These are phyloP conservation scores for Penicillium sp. DNA, from an alignment of 2,329 filamentous ascomycete species.

Conservation along the genomic window DNA sequence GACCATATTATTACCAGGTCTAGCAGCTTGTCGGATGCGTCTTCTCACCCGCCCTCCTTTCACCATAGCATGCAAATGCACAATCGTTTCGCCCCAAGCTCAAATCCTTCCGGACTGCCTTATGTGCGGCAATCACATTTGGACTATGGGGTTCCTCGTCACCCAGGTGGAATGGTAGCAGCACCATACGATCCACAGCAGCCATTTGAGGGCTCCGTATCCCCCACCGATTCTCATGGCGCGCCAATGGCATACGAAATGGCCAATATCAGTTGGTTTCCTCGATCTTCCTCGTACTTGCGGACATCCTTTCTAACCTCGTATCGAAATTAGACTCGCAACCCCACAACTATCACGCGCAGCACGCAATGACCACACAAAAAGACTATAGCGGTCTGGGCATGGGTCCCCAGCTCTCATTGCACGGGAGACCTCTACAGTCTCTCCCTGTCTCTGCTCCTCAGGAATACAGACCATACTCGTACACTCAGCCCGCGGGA, in stretches of 20 bases:
- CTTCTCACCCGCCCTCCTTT: conserved; percentile 28
- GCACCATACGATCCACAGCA: conserved; percentile 36
- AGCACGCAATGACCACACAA: conserved; percentile 33
- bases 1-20: conserved; percentile 38
- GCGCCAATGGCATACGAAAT: conserved; percentile 35
- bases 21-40: conserved; percentile 42
- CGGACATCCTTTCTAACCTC: conserved; percentile 16
- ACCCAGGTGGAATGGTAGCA: conserved; percentile 33
- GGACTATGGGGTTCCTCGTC: conserved; percentile 35
- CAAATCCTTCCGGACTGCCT: conserved; percentile 33
- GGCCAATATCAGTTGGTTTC: conserved; percentile 34
- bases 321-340: conserved; percentile 32
- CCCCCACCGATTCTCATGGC: conserved; percentile 37
- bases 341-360: conserved; percentile 33
- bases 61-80: conserved; percentile 35
- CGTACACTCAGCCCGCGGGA: conserved; percentile 35
- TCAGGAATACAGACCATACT: conserved; percentile 40
- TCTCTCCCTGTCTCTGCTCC: conserved; percentile 39
- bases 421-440: conserved; percentile 35
- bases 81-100: conserved; percentile 33
- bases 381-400: conserved; percentile 33
- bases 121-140: conserved; percentile 34
- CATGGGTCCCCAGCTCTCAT: conserved; percentile 33
- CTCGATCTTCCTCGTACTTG: background rate
- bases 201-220: conserved; percentile 39